Conservation (phyloP, 2,329 filamentous ascomycete species). For the Fusarium anthophilum region DNA sequence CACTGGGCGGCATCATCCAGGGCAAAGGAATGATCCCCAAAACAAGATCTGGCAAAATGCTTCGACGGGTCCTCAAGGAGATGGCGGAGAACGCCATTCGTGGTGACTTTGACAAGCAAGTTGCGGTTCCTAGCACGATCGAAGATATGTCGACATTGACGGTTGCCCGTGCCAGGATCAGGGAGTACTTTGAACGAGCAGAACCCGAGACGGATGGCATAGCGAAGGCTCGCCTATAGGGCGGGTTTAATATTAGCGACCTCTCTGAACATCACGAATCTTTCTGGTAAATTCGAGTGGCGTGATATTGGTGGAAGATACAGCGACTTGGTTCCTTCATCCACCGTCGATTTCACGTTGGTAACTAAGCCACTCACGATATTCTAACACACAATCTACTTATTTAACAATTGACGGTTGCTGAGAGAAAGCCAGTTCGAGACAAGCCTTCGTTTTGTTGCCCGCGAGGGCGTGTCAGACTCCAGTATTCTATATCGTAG, state of each 20-base stretch:
- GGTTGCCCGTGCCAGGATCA: conserved; percentile 75
- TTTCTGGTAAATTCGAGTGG: neutral
- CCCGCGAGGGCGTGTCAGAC: neutral
- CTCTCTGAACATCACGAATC: neutral
- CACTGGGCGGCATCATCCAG: conserved; percentile 85
- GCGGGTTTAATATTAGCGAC: neutral
- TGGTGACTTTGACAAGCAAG: conserved; percentile 75
- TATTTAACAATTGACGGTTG: neutral
- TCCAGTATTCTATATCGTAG: neutral
- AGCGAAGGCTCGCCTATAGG: conserved; percentile 64
- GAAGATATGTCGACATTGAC: conserved; percentile 82
- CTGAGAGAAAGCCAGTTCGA: neutral
- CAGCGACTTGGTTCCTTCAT: neutral
- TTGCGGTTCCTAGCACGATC: conserved; percentile 83
- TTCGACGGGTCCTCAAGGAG: conserved; percentile 83
- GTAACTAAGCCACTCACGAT: neutral
- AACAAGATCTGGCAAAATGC: conserved; percentile 90
- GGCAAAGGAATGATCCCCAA: conserved; percentile 89
- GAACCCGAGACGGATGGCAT: conserved; percentile 57
- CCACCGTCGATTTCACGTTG: neutral
- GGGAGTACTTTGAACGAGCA: conserved; percentile 75
- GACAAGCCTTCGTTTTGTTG: neutral
- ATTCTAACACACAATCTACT: neutral
- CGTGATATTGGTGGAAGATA: neutral
- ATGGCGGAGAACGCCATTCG: conserved; percentile 83